These are phyloP conservation scores for Paraconiothyrium sp. DNA, from an alignment of 2,329 filamentous ascomycete genomes.

Conservation along the genomic window DNA sequence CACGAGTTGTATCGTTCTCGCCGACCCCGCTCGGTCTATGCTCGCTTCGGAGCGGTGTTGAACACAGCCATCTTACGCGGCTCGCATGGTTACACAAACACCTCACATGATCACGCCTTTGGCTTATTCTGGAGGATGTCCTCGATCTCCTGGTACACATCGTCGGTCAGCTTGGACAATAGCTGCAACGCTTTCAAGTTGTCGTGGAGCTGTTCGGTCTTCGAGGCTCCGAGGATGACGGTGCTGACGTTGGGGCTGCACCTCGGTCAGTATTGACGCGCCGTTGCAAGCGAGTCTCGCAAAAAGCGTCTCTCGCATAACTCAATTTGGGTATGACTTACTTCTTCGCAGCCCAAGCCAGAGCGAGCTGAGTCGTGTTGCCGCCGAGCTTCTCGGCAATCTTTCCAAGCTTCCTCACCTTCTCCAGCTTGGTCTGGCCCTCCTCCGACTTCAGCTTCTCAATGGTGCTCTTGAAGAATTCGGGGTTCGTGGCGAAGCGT, in stretches of 20 bases:
- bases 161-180: slow-evolving; percentile 50
- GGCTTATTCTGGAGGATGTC: slow-evolving; percentile 52
- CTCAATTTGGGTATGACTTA: slow-evolving; percentile 20
- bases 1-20: neutral
- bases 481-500: slow-evolving; percentile 67
- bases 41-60: slow-evolving; percentile 6
- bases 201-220: slow-evolving; percentile 60
- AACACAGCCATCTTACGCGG: slow-evolving; percentile 10
- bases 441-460: slow-evolving; percentile 60
- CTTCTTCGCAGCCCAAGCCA: slow-evolving; percentile 69
- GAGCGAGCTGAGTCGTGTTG: slow-evolving; percentile 61
- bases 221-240: slow-evolving; percentile 65
- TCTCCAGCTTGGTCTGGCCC: slow-evolving; percentile 64
- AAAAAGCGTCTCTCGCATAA: neutral
- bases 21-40: slow-evolving; percentile 8
- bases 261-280: slow-evolving; percentile 17
- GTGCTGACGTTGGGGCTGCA: slow-evolving; percentile 62
- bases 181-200: slow-evolving; percentile 59
- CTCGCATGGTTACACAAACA: neutral
- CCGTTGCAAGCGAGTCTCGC: neutral
- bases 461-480: slow-evolving; percentile 66
- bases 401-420: slow-evolving; percentile 64
- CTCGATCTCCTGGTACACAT: slow-evolving; percentile 53
- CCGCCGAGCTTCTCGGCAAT: slow-evolving; percentile 61
- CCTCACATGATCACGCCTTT: slow-evolving; percentile 24